phyloP scores from a whole-genome alignment of 176 grass and related monocot species.

The Triticum dicoccoides region DNA sequence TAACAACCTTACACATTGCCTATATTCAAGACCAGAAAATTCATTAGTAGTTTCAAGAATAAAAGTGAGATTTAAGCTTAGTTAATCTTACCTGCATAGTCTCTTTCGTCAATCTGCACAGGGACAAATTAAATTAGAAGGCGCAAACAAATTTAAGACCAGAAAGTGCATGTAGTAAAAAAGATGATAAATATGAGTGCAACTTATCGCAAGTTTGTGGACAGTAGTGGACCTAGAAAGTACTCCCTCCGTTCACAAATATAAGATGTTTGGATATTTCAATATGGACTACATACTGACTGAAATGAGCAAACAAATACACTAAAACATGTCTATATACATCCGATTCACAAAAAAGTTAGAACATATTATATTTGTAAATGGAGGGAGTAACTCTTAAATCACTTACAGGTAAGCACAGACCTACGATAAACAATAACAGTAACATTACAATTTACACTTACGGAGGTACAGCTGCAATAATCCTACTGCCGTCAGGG shows the following conservation, averaged over 20 bases:
- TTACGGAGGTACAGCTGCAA: slow-evolving; percentile 84
- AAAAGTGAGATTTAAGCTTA: not conserved
- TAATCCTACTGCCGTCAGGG: slow-evolving; percentile 71
- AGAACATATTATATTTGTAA: no score
- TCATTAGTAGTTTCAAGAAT: slow-evolving; percentile 11
- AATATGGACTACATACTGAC: no score
- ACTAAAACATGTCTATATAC: no score
- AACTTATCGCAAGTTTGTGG: not conserved
- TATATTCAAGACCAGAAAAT: slow-evolving; percentile 27
- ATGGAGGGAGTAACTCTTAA: not conserved
- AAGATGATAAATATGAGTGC: not conserved
- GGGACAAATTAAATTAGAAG: slow-evolving; percentile 31
- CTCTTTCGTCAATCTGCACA: slow-evolving; percentile 87
- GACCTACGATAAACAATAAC: not conserved
- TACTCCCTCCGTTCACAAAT: no score
- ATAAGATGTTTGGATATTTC: no score
- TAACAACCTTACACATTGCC: slow-evolving; percentile 87
- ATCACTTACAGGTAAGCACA: not conserved
- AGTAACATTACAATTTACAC: slow-evolving; percentile 1
- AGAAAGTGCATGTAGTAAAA: not conserved
- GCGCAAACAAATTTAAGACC: not conserved
- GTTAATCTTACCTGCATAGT: slow-evolving; percentile 72
- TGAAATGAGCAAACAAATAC: no score
- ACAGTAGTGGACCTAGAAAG: not conserved
- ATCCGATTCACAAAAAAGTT: no score